These are phyloP conservation scores for Metschnikowia sp. DNA, from an alignment of 805 yeast species.

Conservation along the genomic window DNA sequence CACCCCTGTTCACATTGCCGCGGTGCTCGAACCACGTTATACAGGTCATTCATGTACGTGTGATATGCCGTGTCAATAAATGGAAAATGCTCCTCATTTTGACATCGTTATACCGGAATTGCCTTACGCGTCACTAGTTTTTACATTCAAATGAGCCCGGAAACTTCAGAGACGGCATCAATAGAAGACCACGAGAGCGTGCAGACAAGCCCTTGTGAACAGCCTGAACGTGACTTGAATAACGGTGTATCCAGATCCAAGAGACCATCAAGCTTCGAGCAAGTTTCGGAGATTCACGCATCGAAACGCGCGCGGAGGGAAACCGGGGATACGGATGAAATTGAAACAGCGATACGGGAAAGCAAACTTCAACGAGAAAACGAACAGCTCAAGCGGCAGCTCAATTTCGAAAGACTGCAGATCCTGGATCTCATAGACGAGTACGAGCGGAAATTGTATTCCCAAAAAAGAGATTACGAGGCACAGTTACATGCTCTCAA, in stretches of 20 bases:
- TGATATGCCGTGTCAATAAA: too few relatives aligned
- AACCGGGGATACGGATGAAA: constrained; percentile 3
- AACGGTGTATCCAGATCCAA: too few relatives aligned
- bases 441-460: constrained; percentile 12
- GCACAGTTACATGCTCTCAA: constrained; percentile 1
- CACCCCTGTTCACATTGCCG: too few relatives aligned
- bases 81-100: too few relatives aligned
- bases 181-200: neutral
- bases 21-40: too few relatives aligned
- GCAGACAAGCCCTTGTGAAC: neutral
- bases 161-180: neutral
- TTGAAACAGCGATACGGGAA: constrained; percentile 6
- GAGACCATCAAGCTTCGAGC: too few relatives aligned
- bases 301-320: too few relatives aligned
- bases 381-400: constrained; percentile 1
- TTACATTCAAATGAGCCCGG: neutral
- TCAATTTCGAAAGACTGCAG: neutral
- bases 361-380: constrained; percentile 3
- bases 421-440: neutral
- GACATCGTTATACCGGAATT: neutral
- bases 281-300: too few relatives aligned
- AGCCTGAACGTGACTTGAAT: too few relatives aligned
- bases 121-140: constrained; percentile 2
- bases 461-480: constrained; percentile 6
- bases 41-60: too few relatives aligned